These are phyloP conservation scores for Cyclotella distinguenda DNA, from an alignment of 108 stramenopile species.

Conservation along the genomic window DNA sequence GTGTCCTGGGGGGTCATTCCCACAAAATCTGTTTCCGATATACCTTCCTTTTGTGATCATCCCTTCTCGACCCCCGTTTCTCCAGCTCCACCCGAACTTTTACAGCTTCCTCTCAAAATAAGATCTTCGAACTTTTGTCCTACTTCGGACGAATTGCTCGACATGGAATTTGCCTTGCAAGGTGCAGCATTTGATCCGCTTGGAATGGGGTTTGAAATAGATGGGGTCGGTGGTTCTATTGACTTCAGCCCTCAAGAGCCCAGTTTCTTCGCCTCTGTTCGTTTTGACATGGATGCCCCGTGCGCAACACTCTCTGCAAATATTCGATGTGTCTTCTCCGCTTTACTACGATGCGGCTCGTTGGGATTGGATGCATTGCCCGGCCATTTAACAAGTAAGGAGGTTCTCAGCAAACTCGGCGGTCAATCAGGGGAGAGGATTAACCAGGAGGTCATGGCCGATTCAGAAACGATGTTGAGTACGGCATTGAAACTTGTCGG, in stretches of 20 bases:
- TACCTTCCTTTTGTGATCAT: conserved; percentile 6
- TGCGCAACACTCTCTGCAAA: conserved; percentile 68
- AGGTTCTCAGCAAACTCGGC: conserved; percentile 54
- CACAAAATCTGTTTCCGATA: neutral
- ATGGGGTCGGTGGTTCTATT: conserved; percentile 5
- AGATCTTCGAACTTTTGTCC: conserved; percentile 58
- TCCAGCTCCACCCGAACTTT: conserved; percentile 36
- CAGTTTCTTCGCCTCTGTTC: conserved; percentile 57
- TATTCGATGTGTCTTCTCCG: conserved; percentile 72
- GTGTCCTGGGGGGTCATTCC: conserved; percentile 62
- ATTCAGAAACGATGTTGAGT: conserved; percentile 23
- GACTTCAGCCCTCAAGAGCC: conserved; percentile 36
- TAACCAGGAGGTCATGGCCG: conserved; percentile 31
- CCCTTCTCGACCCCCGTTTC: neutral
- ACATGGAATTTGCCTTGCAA: conserved; percentile 75
- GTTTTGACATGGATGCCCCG: conserved; percentile 59
- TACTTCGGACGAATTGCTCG: conserved; percentile 52
- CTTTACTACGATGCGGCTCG: conserved; percentile 69
- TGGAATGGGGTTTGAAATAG: conserved; percentile 24
- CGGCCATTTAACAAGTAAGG: conserved; percentile 61
- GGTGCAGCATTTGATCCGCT: conserved; percentile 68
- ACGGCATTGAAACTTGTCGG: conserved; percentile 50
- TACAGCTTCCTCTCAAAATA: conserved; percentile 68
- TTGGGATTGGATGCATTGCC: conserved; percentile 65
- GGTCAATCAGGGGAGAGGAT: conserved; percentile 24